Evolutionary conservation across 83 land plant genomes (phyloP).

Genomic region (Thuja plicata): DNA sequence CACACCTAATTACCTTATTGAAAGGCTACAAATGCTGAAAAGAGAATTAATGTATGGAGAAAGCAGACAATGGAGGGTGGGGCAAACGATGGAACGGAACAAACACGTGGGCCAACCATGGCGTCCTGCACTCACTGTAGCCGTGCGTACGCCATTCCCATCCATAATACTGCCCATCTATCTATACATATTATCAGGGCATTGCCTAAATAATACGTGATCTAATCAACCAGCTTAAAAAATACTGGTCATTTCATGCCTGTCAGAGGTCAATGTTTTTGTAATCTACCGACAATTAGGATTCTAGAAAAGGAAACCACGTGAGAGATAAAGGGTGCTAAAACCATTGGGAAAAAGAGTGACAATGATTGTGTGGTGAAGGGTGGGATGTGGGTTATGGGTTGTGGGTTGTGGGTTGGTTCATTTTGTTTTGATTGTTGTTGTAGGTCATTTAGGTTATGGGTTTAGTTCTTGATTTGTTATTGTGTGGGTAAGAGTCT

Average conservation of each 20-base stretch:
- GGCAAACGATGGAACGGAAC: not conserved
- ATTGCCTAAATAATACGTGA: not conserved
- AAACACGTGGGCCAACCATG: not conserved
- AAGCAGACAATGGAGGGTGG: not conserved
- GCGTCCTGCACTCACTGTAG: not conserved
- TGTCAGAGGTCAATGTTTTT: too few relatives aligned
- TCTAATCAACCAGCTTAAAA: too few relatives aligned
- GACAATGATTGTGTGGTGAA: too few relatives aligned
- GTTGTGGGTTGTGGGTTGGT: too few relatives aligned
- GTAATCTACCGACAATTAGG: not conserved
- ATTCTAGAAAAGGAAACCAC: not conserved
- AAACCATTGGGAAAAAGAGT: not conserved
- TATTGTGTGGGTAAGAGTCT: too few relatives aligned
- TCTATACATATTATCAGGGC: not conserved
- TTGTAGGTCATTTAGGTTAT: too few relatives aligned
- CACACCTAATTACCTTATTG: not conserved
- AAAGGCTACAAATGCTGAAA: conserved; percentile 1
- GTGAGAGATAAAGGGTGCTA: not conserved
- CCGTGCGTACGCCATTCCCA: not conserved
- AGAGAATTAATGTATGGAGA: not conserved
- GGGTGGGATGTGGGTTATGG: too few relatives aligned
- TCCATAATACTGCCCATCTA: not conserved
- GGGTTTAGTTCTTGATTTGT: too few relatives aligned
- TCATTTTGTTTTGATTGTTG: too few relatives aligned
- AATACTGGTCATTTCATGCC: too few relatives aligned